Evolutionary conservation across 371 early-diverging fungal species (phyloP), one percentile per base, ranked within the genome.

Genomic region (Apophysomyces trapeziformis): DNA sequence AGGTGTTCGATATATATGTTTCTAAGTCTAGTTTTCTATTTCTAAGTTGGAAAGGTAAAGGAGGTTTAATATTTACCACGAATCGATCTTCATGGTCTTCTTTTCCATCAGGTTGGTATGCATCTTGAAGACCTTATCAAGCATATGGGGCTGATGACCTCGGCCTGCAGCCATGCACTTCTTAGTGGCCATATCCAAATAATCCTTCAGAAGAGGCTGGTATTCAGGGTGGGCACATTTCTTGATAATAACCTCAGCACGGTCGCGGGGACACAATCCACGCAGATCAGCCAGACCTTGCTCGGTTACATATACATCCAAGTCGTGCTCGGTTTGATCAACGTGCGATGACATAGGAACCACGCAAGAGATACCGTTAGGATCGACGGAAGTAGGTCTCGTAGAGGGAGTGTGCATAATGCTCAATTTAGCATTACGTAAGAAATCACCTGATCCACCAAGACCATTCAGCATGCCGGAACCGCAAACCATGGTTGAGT

Each of bases 61-160:
- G 37, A 7, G 43, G 38, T 58, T 58, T 26, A 32, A 36, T 45
- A 12, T 71, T 71, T 82, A 82, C 84, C 84, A 84, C 45, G 79
- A 78, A 8, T 82, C 76, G 57, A 84, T 70, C 74, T 80, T 82
- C 85, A 84, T 84, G 68, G 82, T 82, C 36, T 80, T 80, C n/a
- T 84, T 80, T 58, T 84, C 76, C 69, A 84, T 46, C 58, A 82
- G 69, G 74, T 82, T 82, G 58, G 73, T 72, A 62, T 84, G 85
- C 85, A 84, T 80, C 71, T 82, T 82, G 71, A 84, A 84, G 9
- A 82, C 85, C 71, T 78, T 82, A 46, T 84, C 85, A 18, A 84
- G 76, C 76, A 84, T 77, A 47, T 84, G 85, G 58, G 85, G 85
- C 68, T 84, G 75, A 67, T 84, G 85, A 60, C 79, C 85, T 68